Conservation (phyloP, 2,329 filamentous ascomycete genomes). For the Talaromyces sp. region DNA sequence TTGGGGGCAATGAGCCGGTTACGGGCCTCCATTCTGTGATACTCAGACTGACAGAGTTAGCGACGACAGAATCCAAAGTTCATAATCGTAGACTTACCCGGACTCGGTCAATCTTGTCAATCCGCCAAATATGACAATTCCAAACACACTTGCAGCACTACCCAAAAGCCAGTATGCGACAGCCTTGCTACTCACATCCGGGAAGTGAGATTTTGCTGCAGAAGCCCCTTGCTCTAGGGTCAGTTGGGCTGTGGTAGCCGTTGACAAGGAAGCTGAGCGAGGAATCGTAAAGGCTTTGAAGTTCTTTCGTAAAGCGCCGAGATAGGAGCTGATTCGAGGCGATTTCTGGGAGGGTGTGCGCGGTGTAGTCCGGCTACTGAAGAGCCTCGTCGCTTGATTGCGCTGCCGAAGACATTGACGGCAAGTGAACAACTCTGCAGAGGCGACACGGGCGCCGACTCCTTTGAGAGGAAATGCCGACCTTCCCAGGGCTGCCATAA, state of each 20-base stretch:
- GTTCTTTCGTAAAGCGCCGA: conserved; percentile 27
- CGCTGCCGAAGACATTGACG: conserved; percentile 42
- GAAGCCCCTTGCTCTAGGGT: conserved; percentile 27
- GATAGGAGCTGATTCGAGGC: conserved; percentile 32
- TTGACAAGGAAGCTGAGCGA: conserved; percentile 13
- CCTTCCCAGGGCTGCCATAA: conserved; percentile 37
- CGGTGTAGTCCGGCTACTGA: conserved; percentile 32
- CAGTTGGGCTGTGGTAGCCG: conserved; percentile 21
- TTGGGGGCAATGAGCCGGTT: conserved; percentile 83
- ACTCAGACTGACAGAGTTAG: conserved; percentile 64
- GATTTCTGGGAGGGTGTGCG: conserved; percentile 29
- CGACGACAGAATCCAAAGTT: neutral
- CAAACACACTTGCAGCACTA: conserved; percentile 90
- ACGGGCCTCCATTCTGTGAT: conserved; percentile 99
- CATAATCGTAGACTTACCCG: conserved; percentile 69
- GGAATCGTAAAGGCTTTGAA: conserved; percentile 9
- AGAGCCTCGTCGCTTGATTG: conserved; percentile 31
- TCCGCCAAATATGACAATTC: conserved; percentile 93
- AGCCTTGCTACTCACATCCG: conserved; percentile 66
- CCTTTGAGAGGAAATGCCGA: conserved; percentile 35
- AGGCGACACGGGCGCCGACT: conserved; percentile 35
- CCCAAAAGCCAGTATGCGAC: conserved; percentile 92
- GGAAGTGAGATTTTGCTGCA: conserved; percentile 43
- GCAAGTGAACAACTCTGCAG: conserved; percentile 43
- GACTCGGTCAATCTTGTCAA: conserved; percentile 94